Base-by-base conservation (phyloP, 768 basidiomycete genomes). In the Russula griseocarnosa region DNA sequence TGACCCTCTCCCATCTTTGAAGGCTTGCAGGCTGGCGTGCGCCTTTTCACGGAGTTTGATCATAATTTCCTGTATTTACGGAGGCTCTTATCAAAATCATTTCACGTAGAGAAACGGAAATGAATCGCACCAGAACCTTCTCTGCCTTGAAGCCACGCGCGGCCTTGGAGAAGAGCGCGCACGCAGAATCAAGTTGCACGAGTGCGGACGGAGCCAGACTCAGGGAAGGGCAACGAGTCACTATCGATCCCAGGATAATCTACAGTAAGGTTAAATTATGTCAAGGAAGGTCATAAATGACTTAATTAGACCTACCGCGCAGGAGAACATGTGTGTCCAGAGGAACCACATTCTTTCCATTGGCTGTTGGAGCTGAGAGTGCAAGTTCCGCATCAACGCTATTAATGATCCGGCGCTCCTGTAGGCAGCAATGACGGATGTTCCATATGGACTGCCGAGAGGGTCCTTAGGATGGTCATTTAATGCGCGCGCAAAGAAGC, bases 181-280 rank as follows among this genome's bases (percentile, higher is more conserved):
- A 88, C 7, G 87, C 87, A 0, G 88, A 88, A 70, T 89, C 86
- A 32, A 90, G 75, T 69, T 90, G 88, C 9, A 83, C 80, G 10
- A 90, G 79, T 5, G 87, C 88, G 26, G 87, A 89, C 20, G 86
- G 85, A 24, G 87, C 88, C 65, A 90, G 74, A 68, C 86, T 87
- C 83, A 89, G 87, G 20, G 88, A 89, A 13, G 88, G 87, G 73
- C 87, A 89, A 56, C 87, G 79, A 20, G 88, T 90, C 13, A 89
- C 87, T 40, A 90, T 87, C 24, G 87, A 86, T 40, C 87, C 87
- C 53, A 90, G 74, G 56, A 90, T 78, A 66, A 90, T 88, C 86
- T 85, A 63, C 34, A 42, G 38, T 40, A 13, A 16, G 14, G 30
- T 60, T 28, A 3, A 69, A 55, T n/a, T 26, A 2, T 14, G 36